These are phyloP conservation scores for Syzygium oleosum DNA, from an alignment of 345 rosid genomes.

Conservation along the genomic window DNA sequence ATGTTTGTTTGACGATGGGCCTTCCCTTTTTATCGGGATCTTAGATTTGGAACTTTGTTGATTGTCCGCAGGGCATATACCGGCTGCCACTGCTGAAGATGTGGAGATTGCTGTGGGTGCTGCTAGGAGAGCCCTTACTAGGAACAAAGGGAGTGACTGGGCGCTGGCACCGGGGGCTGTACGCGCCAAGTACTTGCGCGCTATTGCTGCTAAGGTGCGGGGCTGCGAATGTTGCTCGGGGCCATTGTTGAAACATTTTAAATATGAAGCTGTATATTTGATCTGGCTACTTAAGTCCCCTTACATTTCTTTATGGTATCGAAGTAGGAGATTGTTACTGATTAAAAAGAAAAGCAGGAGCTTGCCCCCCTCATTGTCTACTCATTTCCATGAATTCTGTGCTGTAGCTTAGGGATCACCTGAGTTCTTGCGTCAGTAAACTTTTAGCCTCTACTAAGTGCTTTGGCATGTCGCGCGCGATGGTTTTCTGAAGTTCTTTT, in stretches of 20 bases:
- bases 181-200: conserved; percentile 89
- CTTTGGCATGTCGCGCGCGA: background rate
- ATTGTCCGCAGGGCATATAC: conserved; percentile 63
- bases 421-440: background rate
- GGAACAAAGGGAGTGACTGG: conserved; percentile 83
- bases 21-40: background rate
- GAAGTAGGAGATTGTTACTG: background rate
- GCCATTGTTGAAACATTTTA: background rate
- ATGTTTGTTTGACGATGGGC: background rate
- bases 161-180: conserved; percentile 64
- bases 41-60: background rate
- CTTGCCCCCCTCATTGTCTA: background rate
- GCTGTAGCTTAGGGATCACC: background rate
- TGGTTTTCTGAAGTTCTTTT: background rate
- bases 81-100: conserved; percentile 92
- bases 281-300: background rate
- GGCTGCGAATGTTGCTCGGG: fast-evolving
- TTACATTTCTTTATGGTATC: background rate
- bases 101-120: conserved; percentile 88
- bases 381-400: background rate
- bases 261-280: background rate
- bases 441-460: background rate
- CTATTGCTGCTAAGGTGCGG: conserved; percentile 87
- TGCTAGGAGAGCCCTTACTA: conserved; percentile 63
- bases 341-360: background rate